Conservation (phyloP, 768 basidiomycete species). For the Cantharellus anzutake region DNA sequence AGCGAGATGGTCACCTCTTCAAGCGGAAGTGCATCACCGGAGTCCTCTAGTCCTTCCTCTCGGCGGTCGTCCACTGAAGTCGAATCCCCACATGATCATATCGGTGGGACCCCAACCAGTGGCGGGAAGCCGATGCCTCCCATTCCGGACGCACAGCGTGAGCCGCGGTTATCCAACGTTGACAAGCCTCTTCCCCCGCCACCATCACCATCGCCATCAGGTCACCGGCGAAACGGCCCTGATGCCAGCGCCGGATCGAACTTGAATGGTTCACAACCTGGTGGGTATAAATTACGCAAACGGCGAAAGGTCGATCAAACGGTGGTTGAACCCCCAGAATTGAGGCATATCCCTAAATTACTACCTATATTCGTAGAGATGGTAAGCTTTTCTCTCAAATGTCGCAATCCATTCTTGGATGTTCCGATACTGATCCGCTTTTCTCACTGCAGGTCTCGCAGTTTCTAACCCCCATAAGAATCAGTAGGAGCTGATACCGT, state of each 20-base stretch:
- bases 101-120: no score
- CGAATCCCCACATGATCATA: no score
- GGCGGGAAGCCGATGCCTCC: background rate
- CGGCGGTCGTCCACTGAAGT: background rate
- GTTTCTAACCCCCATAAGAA: no score
- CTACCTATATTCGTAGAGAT: slow-evolving; percentile 85
- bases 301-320: slow-evolving; percentile 24
- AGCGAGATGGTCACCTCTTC: background rate
- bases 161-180: background rate
- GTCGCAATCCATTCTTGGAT: background rate
- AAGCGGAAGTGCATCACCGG: background rate
- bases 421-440: background rate
- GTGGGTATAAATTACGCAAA: slow-evolving; percentile 1
- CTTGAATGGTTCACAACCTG: background rate
- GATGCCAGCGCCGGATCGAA: background rate
- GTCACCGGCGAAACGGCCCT: background rate
- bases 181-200: background rate
- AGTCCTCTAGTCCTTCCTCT: background rate
- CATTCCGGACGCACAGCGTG: background rate
- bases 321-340: slow-evolving; percentile 49
- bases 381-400: slow-evolving; percentile 27
- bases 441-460: background rate
- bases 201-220: slow-evolving; percentile 5
- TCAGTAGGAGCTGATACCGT: no score
- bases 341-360: slow-evolving; percentile 59